Evolutionary conservation across 2,329 filamentous ascomycete genomes (phyloP).

Genomic region (Aspergillus fijiensis): DNA sequence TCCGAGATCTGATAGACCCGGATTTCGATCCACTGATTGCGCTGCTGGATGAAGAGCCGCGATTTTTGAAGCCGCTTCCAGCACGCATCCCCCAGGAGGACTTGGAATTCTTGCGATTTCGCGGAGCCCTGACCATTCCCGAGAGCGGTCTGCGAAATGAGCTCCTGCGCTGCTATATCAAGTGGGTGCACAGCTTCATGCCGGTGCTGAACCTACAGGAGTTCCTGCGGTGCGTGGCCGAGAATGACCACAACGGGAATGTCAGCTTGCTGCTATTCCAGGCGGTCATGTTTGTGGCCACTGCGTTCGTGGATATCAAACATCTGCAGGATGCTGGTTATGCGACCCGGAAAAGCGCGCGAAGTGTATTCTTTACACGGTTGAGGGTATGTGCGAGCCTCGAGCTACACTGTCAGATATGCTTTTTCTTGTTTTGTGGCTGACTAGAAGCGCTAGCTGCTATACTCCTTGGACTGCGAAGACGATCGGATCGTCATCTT

Average conservation of each 20-base stretch:
- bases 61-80: constrained; percentile 76
- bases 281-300: constrained; percentile 87
- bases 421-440: not conserved
- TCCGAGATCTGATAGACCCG: constrained; percentile 40
- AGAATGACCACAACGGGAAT: constrained; percentile 65
- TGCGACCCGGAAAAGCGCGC: constrained; percentile 69
- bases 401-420: constrained; percentile 34
- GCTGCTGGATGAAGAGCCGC: constrained; percentile 43
- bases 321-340: constrained; percentile 73
- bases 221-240: constrained; percentile 55
- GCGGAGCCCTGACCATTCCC: constrained; percentile 76
- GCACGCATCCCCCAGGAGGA: constrained; percentile 73
- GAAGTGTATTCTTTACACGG: constrained; percentile 80
- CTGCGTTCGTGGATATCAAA: constrained; percentile 77
- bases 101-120: constrained; percentile 72
- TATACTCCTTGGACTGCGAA: constrained; percentile 92
- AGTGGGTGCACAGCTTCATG: constrained; percentile 90
- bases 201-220: constrained; percentile 69
- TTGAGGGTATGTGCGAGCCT: constrained; percentile 59
- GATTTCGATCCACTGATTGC: constrained; percentile 41
- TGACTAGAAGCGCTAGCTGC: constrained; percentile 53
- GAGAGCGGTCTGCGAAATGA: constrained; percentile 68
- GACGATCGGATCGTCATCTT: constrained; percentile 79
- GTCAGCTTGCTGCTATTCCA: constrained; percentile 84
- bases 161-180: constrained; percentile 73